Evolutionary conservation across 805 yeast genomes (phyloP).

Genomic region (Suhomyces prunicola): DNA sequence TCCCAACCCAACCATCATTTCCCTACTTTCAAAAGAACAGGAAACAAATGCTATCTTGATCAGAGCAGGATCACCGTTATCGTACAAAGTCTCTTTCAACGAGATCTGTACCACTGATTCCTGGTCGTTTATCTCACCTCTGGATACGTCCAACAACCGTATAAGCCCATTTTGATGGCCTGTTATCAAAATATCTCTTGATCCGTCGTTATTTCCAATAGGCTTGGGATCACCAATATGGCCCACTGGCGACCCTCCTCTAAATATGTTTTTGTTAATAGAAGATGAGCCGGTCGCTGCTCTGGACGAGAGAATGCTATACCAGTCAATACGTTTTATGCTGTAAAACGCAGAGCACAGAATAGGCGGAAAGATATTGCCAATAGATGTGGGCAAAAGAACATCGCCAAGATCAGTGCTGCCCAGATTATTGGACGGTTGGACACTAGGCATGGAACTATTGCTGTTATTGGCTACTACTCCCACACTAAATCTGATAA

Average conservation of each 20-base stretch:
- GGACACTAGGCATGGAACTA: conserved; percentile 2
- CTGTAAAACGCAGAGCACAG: conserved; percentile 49
- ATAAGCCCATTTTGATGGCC: conserved; percentile 87
- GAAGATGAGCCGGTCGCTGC: conserved; percentile 39
- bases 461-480: neutral
- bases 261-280: conserved; percentile 45
- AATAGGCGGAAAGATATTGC: conserved; percentile 74
- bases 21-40: conserved; percentile 74
- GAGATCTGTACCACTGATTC: conserved; percentile 32
- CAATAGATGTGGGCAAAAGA: conserved; percentile 75
- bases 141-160: conserved; percentile 79
- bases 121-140: conserved; percentile 51
- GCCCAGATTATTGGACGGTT: conserved; percentile 3
- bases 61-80: conserved; percentile 29
- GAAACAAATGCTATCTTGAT: conserved; percentile 57
- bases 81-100: conserved; percentile 31
- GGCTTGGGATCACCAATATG: conserved; percentile 21
- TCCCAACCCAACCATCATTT: conserved; percentile 63
- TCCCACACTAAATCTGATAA: conserved; percentile 40
- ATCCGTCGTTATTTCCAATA: conserved; percentile 40
- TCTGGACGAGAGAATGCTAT: conserved; percentile 58
- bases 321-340: conserved; percentile 68
- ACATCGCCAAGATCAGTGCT: conserved; percentile 28
- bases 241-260: conserved; percentile 76
- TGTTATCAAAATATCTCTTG: conserved; percentile 55